These are phyloP conservation scores for Aphanomyces stellatus DNA, from an alignment of 352 stramenopile species.

Conservation along the genomic window DNA sequence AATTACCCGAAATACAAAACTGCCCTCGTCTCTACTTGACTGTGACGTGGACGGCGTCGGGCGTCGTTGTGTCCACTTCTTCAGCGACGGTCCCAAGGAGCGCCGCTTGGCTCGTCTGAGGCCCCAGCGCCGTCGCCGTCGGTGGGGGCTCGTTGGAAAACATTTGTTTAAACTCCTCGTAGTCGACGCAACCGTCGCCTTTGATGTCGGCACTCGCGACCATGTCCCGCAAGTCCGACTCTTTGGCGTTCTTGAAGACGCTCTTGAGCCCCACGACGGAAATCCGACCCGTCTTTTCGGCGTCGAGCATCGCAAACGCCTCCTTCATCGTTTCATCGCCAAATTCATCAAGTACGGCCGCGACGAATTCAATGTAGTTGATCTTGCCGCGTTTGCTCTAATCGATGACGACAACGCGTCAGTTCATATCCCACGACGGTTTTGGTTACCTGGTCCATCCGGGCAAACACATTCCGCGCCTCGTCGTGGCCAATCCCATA, in stretches of 20 bases:
- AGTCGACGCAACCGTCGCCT: slow-evolving; percentile 78
- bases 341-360: slow-evolving; percentile 88
- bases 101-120: background rate
- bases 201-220: slow-evolving; percentile 80
- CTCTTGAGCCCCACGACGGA: slow-evolving; percentile 84
- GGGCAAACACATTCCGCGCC: slow-evolving; percentile 58
- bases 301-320: slow-evolving; percentile 83
- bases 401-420: too few relatives aligned
- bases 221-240: slow-evolving; percentile 83
- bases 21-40: too few relatives aligned
- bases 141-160: slow-evolving; percentile 25
- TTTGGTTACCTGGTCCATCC: slow-evolving; percentile 46
- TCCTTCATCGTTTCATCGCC: slow-evolving; percentile 89
- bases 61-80: too few relatives aligned
- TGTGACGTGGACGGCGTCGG: too few relatives aligned
- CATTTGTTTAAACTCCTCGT: slow-evolving; percentile 83
- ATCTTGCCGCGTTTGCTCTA: slow-evolving; percentile 73
- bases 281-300: slow-evolving; percentile 85
- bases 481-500: slow-evolving; percentile 69
- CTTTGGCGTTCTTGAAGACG: slow-evolving; percentile 83
- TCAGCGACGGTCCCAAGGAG: background rate
- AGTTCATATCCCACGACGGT: too few relatives aligned
- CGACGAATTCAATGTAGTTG: slow-evolving; percentile 95
- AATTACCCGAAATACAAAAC: too few relatives aligned
- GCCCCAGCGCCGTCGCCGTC: slow-evolving; percentile 25